These are phyloP conservation scores for Penicillium bialowiezense DNA, from an alignment of 495 filamentous ascomycete genomes.

Conservation along the genomic window DNA sequence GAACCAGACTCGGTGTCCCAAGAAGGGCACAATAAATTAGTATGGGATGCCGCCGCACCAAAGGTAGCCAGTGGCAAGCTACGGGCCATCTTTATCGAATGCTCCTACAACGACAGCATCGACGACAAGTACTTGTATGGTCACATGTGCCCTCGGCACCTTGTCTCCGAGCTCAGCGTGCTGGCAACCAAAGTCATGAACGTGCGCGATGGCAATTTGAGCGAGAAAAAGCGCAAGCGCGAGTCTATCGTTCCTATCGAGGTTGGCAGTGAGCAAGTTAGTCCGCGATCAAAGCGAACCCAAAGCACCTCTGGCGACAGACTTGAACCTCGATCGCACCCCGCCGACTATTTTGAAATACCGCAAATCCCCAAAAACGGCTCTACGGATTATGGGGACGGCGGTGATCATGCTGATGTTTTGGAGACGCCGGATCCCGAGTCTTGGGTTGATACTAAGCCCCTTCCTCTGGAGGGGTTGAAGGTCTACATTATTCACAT, in stretches of 20 bases:
- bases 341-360: neutral
- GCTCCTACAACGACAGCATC: conserved; percentile 78
- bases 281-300: conserved; percentile 26
- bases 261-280: conserved; percentile 12
- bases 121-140: conserved; percentile 77
- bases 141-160: conserved; percentile 78
- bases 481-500: conserved; percentile 78
- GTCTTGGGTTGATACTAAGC: conserved; percentile 20
- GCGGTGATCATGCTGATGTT: conserved; percentile 11
- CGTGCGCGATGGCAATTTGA: conserved; percentile 9
- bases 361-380: conserved; percentile 6
- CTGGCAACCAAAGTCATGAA: conserved; percentile 64
- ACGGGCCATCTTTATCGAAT: conserved; percentile 88
- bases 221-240: conserved; percentile 34
- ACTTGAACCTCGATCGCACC: neutral
- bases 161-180: conserved; percentile 70
- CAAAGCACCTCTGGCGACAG: conserved; percentile 3
- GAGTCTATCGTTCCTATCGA: neutral
- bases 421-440: conserved; percentile 10
- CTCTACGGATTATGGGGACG: conserved; percentile 7
- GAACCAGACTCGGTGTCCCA: conserved; percentile 86
- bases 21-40: conserved; percentile 68
- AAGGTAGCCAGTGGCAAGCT: conserved; percentile 70
- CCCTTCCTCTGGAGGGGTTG: conserved; percentile 48
- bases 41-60: conserved; percentile 84